Conservation (phyloP, 148 eudicot genomes). For the Nyssa sinensis region DNA sequence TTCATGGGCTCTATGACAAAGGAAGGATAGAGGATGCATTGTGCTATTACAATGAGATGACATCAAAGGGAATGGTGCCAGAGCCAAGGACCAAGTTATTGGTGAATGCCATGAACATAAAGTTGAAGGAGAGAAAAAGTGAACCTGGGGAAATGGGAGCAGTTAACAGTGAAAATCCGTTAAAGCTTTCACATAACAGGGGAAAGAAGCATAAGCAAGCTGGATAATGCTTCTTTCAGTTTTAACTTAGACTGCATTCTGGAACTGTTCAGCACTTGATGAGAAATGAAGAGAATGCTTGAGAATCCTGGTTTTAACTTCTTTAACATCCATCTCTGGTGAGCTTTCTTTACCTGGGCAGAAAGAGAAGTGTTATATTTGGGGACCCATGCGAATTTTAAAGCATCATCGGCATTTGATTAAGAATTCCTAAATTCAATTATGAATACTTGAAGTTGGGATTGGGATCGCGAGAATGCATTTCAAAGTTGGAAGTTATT, state of each 20-base stretch:
- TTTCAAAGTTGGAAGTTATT: too few species aligned
- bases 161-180: background rate
- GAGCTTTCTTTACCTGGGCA: too few species aligned
- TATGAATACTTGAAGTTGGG: too few species aligned
- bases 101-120: slow-evolving; percentile 52
- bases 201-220: background rate
- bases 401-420: too few species aligned
- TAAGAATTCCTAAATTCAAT: too few species aligned
- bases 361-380: too few species aligned
- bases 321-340: background rate
- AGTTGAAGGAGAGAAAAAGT: slow-evolving; percentile 29
- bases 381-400: too few species aligned
- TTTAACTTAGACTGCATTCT: too few species aligned
- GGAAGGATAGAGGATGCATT: slow-evolving; percentile 53
- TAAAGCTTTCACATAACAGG: background rate
- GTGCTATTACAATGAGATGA: slow-evolving; percentile 60
- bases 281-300: background rate
- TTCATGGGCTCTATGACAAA: slow-evolving; percentile 61
- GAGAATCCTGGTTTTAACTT: background rate
- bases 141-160: background rate
- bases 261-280: background rate
- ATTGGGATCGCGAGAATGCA: too few species aligned
- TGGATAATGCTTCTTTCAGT: background rate
- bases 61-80: slow-evolving; percentile 59
- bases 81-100: slow-evolving; percentile 58